Conservation (phyloP, 306 rosid genomes). For the Medicago ruthenica region DNA sequence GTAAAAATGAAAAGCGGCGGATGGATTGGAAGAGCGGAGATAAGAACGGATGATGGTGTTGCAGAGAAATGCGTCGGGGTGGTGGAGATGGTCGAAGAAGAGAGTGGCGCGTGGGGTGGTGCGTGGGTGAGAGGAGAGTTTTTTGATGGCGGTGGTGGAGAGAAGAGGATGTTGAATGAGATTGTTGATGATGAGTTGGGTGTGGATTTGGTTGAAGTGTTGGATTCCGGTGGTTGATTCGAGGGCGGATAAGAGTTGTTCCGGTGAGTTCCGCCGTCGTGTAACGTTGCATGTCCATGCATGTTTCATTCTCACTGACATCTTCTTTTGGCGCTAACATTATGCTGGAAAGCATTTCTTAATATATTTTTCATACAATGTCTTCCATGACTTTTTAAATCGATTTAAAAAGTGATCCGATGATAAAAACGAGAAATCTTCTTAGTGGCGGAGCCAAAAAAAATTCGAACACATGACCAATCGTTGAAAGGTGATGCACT, state of each 20-base stretch:
- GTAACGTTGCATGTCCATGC: not conserved
- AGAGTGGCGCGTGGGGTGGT: slow-evolving; percentile 45
- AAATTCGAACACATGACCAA: no score
- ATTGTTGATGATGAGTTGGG: slow-evolving; percentile 54
- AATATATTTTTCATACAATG: no score
- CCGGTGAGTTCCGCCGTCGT: not conserved
- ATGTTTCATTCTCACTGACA: slow-evolving; percentile 44
- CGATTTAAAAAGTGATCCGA: no score
- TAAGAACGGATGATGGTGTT: slow-evolving; percentile 64
- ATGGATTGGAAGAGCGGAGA: slow-evolving; percentile 41
- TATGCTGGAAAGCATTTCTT: no score
- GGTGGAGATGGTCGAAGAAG: slow-evolving; percentile 49
- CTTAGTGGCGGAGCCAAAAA: no score
- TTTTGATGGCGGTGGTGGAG: slow-evolving; percentile 57
- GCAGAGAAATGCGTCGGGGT: slow-evolving; percentile 62
- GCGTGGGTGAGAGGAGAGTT: slow-evolving; percentile 52
- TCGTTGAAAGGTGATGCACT: no score
- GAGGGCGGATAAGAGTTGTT: slow-evolving; percentile 22
- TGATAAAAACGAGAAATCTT: no score
- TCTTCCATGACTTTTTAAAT: no score
- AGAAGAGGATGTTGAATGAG: slow-evolving; percentile 56
- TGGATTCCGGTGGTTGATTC: slow-evolving; percentile 53
- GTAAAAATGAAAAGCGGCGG: slow-evolving; percentile 51
- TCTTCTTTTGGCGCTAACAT: slow-evolving; percentile 36
- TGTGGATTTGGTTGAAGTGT: slow-evolving; percentile 49